Conservation (phyloP, 345 rosid genomes). For the Heritiera littoralis region DNA sequence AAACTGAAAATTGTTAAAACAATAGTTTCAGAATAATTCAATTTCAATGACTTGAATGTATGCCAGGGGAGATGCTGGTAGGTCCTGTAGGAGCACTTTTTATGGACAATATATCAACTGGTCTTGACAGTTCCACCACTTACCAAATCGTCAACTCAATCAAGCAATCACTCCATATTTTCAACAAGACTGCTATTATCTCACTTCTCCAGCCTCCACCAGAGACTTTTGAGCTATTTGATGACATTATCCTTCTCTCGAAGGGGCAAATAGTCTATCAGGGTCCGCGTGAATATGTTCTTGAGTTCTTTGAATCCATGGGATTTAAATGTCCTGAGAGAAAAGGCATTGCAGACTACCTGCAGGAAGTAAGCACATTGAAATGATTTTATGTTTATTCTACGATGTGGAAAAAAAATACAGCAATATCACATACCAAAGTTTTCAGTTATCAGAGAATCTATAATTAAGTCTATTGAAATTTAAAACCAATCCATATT, state of each 20-base stretch:
- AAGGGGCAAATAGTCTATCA: constrained; percentile 77
- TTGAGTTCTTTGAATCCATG: constrained; percentile 61
- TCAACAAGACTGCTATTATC: constrained; percentile 58
- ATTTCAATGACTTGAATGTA: not conserved
- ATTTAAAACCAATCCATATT: not conserved
- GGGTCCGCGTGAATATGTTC: constrained; percentile 60
- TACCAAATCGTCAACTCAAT: constrained; percentile 71
- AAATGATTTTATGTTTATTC: not conserved
- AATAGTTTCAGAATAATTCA: constrained; percentile 1
- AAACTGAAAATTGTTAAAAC: not conserved
- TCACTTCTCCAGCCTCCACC: constrained; percentile 91
- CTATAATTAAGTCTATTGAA: not conserved
- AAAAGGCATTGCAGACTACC: constrained; percentile 79
- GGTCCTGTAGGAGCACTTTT: constrained; percentile 60
- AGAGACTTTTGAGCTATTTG: constrained; percentile 73
- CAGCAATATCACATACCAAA: not conserved
- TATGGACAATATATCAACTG: constrained; percentile 86
- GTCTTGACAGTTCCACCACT: constrained; percentile 83
- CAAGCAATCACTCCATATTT: constrained; percentile 57
- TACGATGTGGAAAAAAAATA: not conserved
- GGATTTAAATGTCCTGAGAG: constrained; percentile 79
- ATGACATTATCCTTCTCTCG: constrained; percentile 71
- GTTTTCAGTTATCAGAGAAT: not conserved
- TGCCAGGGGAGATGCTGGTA: constrained; percentile 68
- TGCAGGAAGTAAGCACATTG: constrained; percentile 64